A percentile compares a stretch with the other conserved stretches of the same genome.
Conservation (phyloP, 225 moss, liverwort and hornwort genomes). For the Neckera pumila region DNA sequence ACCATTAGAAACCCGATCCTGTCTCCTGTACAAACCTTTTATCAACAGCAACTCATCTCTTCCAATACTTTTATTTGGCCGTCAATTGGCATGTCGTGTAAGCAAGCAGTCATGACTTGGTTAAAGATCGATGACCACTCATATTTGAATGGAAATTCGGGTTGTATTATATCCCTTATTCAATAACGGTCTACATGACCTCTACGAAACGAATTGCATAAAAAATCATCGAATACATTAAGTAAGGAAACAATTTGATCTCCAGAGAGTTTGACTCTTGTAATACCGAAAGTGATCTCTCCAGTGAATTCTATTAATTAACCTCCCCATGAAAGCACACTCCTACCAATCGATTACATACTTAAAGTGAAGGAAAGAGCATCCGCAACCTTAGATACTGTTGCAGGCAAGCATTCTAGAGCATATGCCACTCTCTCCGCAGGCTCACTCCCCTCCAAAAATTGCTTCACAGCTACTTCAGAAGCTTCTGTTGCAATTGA, state of each 20-base stretch:
- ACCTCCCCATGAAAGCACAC: neutral
- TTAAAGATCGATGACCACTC: neutral
- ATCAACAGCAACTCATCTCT: neutral
- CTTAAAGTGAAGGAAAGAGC: neutral
- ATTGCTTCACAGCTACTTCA: constrained; percentile 50
- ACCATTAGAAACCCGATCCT: neutral
- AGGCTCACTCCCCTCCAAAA: constrained; percentile 34
- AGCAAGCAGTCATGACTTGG: neutral
- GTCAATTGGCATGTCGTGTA: neutral
- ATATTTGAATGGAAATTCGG: neutral
- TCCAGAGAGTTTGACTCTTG: neutral
- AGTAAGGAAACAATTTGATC: neutral
- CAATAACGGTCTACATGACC: neutral
- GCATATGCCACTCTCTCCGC: constrained; percentile 49
- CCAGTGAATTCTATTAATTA: neutral
- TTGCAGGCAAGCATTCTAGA: constrained; percentile 49
- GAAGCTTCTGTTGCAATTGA: constrained; percentile 34
- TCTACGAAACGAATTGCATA: neutral
- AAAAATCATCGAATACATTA: neutral
- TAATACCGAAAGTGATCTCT: neutral
- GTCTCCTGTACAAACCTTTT: neutral
- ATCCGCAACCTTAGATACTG: neutral
- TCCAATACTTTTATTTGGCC: neutral
- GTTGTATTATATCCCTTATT: neutral
- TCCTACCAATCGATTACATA: neutral